Percentiles rank a stretch among this genome's conserved stretches.
phyloP scores from a whole-genome alignment of 805 yeast species.

The Yamadazyma akitaensis region DNA sequence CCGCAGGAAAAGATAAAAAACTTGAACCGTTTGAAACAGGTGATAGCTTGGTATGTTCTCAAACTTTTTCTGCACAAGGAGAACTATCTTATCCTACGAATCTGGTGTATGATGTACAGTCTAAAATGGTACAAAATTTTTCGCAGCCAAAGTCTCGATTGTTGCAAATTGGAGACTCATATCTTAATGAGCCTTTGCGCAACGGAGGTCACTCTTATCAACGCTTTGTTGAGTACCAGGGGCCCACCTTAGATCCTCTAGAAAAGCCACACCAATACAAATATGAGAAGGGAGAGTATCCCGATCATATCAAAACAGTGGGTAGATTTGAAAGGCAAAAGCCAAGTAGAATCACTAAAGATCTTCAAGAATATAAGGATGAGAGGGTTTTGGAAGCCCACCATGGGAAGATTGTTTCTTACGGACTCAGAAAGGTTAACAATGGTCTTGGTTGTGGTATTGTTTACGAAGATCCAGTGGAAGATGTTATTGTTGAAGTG shows the following conservation, averaged over 20 bases:
- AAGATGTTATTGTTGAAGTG: neutral
- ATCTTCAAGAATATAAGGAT: neutral
- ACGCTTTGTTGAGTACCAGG: neutral
- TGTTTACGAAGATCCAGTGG: neutral
- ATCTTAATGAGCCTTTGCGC: neutral
- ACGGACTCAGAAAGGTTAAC: neutral
- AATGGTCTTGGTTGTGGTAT: neutral
- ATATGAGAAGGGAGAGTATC: constrained; percentile 1
- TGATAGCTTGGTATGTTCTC: neutral
- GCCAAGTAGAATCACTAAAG: constrained; percentile 4
- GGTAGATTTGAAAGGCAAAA: constrained; percentile 5
- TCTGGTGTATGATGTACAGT: neutral
- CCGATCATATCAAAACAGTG: neutral
- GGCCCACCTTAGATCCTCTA: neutral
- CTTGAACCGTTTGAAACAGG: neutral
- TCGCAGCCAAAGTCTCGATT: neutral
- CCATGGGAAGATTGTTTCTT: neutral
- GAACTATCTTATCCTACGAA: neutral
- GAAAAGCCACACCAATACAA: neutral
- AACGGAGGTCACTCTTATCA: neutral
- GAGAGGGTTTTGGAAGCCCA: neutral
- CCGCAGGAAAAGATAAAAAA: neutral
- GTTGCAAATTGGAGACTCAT: neutral
- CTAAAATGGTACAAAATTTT: neutral
- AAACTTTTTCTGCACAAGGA: neutral